Evolutionary conservation across 164 flowering plant species (phyloP), one percentile per base, ranked within the genome.

Genomic region (Vitis riparia): DNA sequence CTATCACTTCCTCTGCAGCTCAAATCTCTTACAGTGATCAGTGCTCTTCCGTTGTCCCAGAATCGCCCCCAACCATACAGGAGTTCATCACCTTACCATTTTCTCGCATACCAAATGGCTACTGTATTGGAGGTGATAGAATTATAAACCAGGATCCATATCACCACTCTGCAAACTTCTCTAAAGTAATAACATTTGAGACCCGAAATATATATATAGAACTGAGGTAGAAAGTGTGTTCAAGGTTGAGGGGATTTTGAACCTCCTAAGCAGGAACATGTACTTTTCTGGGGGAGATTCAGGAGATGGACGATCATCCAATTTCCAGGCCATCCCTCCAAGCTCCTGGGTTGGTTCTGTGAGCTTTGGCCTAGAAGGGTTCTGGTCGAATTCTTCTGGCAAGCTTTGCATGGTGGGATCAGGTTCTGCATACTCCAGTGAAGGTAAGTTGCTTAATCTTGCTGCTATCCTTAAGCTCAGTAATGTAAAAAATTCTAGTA

Each of bases 391-490:
- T 17, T 63, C 77, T 10, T 63, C 80, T 8, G 83, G 86, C 69
- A 76, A 69, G 70, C 80, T 89, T 19, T 91, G 93, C 70, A 75
- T 86, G 89, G 84, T 87, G 16, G 93, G 91, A 55, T 72, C 78
- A 1, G 79, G 77, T 27, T 49, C 17, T 29, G 53, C 60, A 17
- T 56, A 51, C 30, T 55, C 72, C 6, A 65, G 47, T 27, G 66
- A 71, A 73, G 88, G 87, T 80, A 73, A 78, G 4, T 8, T 30
- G 2, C 70, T 77, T 47, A 37, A 72, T 60, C 75, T 80, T 68
- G 63, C 75, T 57, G 81, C 67, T 67, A 81, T 85, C 55, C 77
- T 88, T n/a, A 83, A 85, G 86, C 78, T 87, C 17, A 62, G 75
- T 44, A 82, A 74, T 73, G 63, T 80, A 0, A 74, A 49, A 37